Conservation (phyloP, 768 basidiomycete genomes). For the Leccinum arenicola region DNA sequence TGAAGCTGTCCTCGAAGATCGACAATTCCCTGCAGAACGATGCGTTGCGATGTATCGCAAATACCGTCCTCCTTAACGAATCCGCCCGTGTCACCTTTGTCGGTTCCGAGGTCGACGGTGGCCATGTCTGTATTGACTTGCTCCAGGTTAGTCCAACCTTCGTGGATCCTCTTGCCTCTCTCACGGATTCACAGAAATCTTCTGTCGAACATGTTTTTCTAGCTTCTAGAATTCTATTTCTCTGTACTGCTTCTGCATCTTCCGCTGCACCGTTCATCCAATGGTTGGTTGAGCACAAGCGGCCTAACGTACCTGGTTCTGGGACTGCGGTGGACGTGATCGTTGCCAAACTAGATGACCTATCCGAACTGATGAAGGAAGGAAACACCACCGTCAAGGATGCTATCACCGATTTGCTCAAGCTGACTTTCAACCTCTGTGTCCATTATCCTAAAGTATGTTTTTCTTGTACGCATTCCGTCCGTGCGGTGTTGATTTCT, state of each 20-base stretch:
- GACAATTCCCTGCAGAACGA: constrained; percentile 62
- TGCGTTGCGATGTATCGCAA: constrained; percentile 75
- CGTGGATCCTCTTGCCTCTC: constrained; percentile 15
- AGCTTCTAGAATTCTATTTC: constrained; percentile 72
- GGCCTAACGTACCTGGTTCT: constrained; percentile 37
- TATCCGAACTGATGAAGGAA: constrained; percentile 46
- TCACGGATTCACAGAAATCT: constrained; percentile 49
- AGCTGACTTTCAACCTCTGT: constrained; percentile 79
- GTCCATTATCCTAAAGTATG: constrained; percentile 76
- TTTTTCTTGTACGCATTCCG: background rate
- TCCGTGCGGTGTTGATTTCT: background rate
- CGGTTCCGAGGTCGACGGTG: constrained; percentile 59
- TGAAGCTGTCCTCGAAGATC: constrained; percentile 48
- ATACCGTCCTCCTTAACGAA: constrained; percentile 71
- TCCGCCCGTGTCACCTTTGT: constrained; percentile 57
- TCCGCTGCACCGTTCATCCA: constrained; percentile 46
- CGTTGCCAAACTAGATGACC: constrained; percentile 54
- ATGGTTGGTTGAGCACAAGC: constrained; percentile 64
- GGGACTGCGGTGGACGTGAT: constrained; percentile 63
- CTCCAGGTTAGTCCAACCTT: constrained; percentile 48
- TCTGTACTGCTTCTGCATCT: constrained; percentile 56
- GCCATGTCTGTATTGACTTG: constrained; percentile 50
- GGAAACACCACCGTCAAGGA: constrained; percentile 48
- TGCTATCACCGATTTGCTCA: constrained; percentile 80
- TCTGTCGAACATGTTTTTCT: constrained; percentile 68